Evolutionary conservation across 139 green algal species (phyloP).

Genomic region (Ulvella scutata): DNA sequence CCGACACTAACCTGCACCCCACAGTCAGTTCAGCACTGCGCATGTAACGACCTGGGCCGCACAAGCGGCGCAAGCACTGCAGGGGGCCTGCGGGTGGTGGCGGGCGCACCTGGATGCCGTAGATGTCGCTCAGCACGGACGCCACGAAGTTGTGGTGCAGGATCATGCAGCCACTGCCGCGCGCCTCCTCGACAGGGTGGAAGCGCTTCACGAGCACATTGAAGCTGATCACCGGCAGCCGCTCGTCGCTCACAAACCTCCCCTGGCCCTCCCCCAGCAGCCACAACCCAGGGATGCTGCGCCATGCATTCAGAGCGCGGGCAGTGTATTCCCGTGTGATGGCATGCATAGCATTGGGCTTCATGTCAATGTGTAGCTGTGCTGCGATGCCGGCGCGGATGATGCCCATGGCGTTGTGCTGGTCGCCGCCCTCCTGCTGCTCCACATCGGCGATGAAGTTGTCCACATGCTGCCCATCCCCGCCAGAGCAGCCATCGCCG

Average conservation of each 20-base stretch:
- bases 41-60: too few species aligned
- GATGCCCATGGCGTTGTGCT: neutral
- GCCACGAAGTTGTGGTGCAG: slow-evolving; percentile 1
- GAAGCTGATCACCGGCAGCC: slow-evolving; percentile 1
- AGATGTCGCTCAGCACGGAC: neutral
- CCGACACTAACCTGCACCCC: neutral
- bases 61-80: neutral
- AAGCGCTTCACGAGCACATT: neutral
- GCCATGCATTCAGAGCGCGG: neutral
- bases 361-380: neutral
- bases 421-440: neutral
- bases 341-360: neutral
- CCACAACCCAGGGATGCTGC: neutral
- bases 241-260: too few species aligned
- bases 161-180: neutral
- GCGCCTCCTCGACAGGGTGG: neutral
- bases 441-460: neutral
- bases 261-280: neutral
- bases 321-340: neutral
- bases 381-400: neutral
- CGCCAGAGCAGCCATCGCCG: too few species aligned
- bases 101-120: neutral
- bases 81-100: neutral
- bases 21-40: neutral
- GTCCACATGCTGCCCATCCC: neutral